A percentile compares a stretch with the other conserved stretches of the same genome.
Conservation (phyloP, 768 basidiomycete species). For the Lactarius hengduanensis region DNA sequence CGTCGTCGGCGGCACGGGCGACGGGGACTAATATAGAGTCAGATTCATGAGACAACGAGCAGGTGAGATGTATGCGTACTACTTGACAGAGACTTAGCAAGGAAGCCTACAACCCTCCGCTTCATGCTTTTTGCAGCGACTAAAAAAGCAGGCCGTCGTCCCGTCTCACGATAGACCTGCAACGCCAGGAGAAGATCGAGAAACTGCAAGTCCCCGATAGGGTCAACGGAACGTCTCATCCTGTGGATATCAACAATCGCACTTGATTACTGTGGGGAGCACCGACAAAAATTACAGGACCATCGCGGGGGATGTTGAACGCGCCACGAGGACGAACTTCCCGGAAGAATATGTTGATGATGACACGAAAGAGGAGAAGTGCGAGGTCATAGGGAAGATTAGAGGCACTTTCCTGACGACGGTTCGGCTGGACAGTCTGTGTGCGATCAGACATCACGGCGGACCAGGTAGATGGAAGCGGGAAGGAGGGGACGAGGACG, state of each 20-base stretch:
- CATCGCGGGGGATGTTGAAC: constrained; percentile 87
- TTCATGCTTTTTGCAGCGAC: constrained; percentile 89
- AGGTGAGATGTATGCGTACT: constrained; percentile 51
- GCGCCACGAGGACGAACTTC: constrained; percentile 92
- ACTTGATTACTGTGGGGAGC: constrained; percentile 94
- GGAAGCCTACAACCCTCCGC: constrained; percentile 68
- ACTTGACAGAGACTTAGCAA: constrained; percentile 78
- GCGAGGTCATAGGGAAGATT: constrained; percentile 61
- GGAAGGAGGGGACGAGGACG: constrained; percentile 29
- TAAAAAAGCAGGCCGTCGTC: constrained; percentile 78
- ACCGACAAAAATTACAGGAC: constrained; percentile 90
- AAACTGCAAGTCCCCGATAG: constrained; percentile 54
- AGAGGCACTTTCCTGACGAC: constrained; percentile 5
- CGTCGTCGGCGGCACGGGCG: constrained; percentile 83
- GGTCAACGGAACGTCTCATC: constrained; percentile 5
- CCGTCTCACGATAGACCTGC: constrained; percentile 80
- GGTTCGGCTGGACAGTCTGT: neutral
- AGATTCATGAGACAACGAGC: neutral
- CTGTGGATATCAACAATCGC: constrained; percentile 19
- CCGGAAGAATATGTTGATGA: constrained; percentile 93
- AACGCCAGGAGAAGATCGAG: constrained; percentile 84
- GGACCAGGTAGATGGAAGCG: constrained; percentile 10
- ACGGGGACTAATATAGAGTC: constrained; percentile 69
- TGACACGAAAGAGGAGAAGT: constrained; percentile 77
- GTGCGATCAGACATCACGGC: constrained; percentile 9